A percentile compares a stretch with the other conserved stretches of the same genome.
phyloP scores from a whole-genome alignment of 768 basidiomycete species.

The Phlegmacium glaucopus region DNA sequence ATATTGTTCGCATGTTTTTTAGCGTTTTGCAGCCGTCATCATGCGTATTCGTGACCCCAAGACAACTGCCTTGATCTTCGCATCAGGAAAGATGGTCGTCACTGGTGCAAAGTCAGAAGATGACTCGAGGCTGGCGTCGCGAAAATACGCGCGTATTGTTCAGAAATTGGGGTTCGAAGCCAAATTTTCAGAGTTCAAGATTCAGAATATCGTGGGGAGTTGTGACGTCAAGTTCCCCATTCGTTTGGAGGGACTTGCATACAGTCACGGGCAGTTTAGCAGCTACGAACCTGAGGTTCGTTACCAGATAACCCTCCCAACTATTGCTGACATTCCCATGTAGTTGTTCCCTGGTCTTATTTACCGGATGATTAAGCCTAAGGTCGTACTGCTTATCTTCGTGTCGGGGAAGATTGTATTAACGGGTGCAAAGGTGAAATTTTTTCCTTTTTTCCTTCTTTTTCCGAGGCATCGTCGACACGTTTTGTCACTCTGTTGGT shows the following conservation, averaged over 20 bases:
- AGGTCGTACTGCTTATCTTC: slow-evolving; percentile 97
- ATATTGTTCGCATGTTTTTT: slow-evolving; percentile 48
- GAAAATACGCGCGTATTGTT: slow-evolving; percentile 98
- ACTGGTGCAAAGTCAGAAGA: slow-evolving; percentile 99
- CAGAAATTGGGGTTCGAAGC: slow-evolving; percentile 99
- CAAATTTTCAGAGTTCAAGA: slow-evolving; percentile 99
- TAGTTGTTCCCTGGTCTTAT: slow-evolving; percentile 98
- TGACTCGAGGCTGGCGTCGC: slow-evolving; percentile 92
- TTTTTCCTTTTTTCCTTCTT: slow-evolving; percentile 15
- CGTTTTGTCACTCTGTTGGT: slow-evolving; percentile 4
- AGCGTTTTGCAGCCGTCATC: slow-evolving; percentile 99
- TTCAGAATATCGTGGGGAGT: slow-evolving; percentile 97
- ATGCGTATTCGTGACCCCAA: slow-evolving; percentile 99
- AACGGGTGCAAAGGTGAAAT: slow-evolving; percentile 94
- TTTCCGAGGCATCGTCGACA: slow-evolving; percentile 19
- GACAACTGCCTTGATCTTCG: slow-evolving; percentile 99
- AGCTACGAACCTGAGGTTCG: slow-evolving; percentile 96
- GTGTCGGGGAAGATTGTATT: slow-evolving; percentile 99
- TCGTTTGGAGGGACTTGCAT: slow-evolving; percentile 94
- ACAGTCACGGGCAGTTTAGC: slow-evolving; percentile 97
- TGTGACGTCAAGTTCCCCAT: slow-evolving; percentile 99
- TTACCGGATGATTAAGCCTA: slow-evolving; percentile 99
- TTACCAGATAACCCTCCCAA: slow-evolving; percentile 8
- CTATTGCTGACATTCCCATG: slow-evolving; percentile 7
- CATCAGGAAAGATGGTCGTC: slow-evolving; percentile 99